phyloP scores from a whole-genome alignment of 306 rosid genomes.

The Pyrus pyrifolia region DNA sequence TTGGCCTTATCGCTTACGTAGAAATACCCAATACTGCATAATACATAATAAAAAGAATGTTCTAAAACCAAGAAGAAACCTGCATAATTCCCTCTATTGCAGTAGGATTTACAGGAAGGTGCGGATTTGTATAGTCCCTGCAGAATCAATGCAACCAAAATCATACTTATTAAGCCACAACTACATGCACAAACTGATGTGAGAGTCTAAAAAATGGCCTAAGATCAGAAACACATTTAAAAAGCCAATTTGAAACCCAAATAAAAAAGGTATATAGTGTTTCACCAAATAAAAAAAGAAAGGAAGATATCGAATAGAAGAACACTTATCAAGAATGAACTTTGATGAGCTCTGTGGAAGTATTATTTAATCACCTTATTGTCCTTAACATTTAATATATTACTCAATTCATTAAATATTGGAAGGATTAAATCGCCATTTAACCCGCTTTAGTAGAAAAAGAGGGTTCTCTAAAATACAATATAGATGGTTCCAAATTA shows the following conservation, averaged over 20 bases:
- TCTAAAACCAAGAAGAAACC: constrained; percentile 34
- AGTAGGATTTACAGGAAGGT: constrained; percentile 89
- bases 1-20: not conserved
- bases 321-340: not conserved
- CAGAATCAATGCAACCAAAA: constrained; percentile 16
- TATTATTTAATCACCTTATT: no score
- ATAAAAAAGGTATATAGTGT: not conserved
- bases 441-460: no score
- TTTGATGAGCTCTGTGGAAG: not conserved
- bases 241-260: not conserved
- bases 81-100: constrained; percentile 78
- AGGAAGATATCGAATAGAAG: not conserved
- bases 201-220: not conserved
- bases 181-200: not conserved
- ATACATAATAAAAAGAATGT: not conserved
- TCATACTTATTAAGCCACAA: not conserved
- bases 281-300: not conserved
- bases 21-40: not conserved
- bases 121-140: constrained; percentile 94
- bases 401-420: no score
- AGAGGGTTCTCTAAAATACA: no score
- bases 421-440: no score
- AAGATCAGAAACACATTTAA: not conserved
- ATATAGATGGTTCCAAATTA: not conserved
- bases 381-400: no score